Evolutionary conservation across 2,329 filamentous ascomycete genomes (phyloP).

Genomic region (Aurifilum marmelostoma): DNA sequence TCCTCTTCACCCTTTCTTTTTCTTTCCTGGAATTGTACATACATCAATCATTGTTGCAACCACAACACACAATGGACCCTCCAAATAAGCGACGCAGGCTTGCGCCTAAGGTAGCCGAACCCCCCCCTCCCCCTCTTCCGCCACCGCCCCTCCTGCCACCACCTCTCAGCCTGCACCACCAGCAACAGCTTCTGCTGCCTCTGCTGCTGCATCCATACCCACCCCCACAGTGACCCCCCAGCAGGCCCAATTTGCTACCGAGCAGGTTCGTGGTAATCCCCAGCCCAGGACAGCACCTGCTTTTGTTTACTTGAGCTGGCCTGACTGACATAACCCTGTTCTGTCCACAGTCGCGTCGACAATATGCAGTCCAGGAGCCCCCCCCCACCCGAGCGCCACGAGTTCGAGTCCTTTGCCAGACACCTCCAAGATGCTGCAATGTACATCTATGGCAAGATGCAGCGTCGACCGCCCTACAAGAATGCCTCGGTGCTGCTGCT

Average conservation of each 20-base stretch:
- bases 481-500: slow-evolving; percentile 64
- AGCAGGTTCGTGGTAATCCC: slow-evolving; percentile 29
- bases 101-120: slow-evolving; percentile 36
- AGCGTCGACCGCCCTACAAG: slow-evolving; percentile 56
- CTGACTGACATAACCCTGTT: slow-evolving; percentile 12
- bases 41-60: background rate
- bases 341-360: slow-evolving; percentile 24
- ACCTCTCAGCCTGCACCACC: background rate
- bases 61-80: slow-evolving; percentile 33
- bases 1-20: background rate
- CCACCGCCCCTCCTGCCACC: too few species aligned
- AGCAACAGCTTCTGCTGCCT: background rate
- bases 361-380: slow-evolving; percentile 31
- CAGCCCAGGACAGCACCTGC: background rate
- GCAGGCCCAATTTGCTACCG: slow-evolving; percentile 28
- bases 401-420: slow-evolving; percentile 68
- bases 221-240: slow-evolving; percentile 26
- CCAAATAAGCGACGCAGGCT: slow-evolving; percentile 37
- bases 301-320: background rate
- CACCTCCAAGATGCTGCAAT: slow-evolving; percentile 71
- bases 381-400: slow-evolving; percentile 52
- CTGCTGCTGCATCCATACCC: background rate
- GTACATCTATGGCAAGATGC: slow-evolving; percentile 66
- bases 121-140: slow-evolving; percentile 15
- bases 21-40: background rate